phyloP scores from a whole-genome alignment of 1,284 basidiomycete species.

The Volvariella surrecta region DNA sequence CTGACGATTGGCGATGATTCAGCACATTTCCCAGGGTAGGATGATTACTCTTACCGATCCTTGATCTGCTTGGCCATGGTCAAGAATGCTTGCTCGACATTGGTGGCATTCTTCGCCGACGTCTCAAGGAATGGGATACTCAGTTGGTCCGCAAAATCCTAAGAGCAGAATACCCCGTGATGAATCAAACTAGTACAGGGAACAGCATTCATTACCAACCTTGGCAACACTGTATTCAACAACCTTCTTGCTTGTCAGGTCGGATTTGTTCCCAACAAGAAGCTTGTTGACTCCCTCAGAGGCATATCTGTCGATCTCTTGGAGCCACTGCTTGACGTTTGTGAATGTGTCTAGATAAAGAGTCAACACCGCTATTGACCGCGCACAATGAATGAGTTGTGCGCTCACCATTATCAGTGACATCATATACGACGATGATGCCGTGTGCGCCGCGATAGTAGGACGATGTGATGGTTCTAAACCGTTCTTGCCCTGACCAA shows the following conservation, averaged over 20 bases:
- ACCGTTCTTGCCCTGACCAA: constrained; percentile 80
- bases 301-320: constrained; percentile 98
- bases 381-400: constrained; percentile 4
- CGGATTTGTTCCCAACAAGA: constrained; percentile 97
- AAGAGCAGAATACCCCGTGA: constrained; percentile 8
- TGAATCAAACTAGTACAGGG: constrained; percentile 2
- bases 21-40: neutral
- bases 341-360: constrained; percentile 77
- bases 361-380: constrained; percentile 7
- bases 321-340: constrained; percentile 99
- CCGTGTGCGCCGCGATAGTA: constrained; percentile 97
- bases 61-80: constrained; percentile 99
- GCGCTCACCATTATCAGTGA: constrained; percentile 86
- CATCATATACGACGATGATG: constrained; percentile 99
- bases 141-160: constrained; percentile 96
- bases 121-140: constrained; percentile 97
- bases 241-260: constrained; percentile 97
- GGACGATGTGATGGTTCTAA: constrained; percentile 95
- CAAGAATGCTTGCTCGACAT: constrained; percentile 99
- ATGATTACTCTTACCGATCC: constrained; percentile 59
- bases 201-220: constrained; percentile 32
- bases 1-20: constrained; percentile 24
- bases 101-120: constrained; percentile 97
- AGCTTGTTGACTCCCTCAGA: constrained; percentile 99
- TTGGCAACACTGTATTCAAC: constrained; percentile 97